Percentiles rank a stretch among this genome's conserved stretches.
These are phyloP conservation scores for Calamus simplicifolius DNA, from an alignment of 176 grass and related monocot genomes.

Conservation along the genomic window DNA sequence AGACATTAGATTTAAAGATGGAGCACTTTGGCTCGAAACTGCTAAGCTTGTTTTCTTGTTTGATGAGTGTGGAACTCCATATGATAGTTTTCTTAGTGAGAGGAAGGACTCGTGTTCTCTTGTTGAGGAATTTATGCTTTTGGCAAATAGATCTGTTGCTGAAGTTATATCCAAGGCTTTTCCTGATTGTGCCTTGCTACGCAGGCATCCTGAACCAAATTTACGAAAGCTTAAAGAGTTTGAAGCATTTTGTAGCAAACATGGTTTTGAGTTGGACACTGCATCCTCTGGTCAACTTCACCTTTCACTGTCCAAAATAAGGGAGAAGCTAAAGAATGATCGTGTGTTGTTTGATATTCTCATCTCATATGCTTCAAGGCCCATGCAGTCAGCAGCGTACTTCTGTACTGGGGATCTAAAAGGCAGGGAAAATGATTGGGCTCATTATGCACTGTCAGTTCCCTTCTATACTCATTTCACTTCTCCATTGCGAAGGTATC, in stretches of 20 bases:
- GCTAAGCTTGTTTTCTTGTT: conserved; percentile 77
- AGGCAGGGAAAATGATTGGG: conserved; percentile 76
- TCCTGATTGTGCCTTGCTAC: conserved; percentile 77
- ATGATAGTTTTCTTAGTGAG: conserved; percentile 50
- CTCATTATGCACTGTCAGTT: conserved; percentile 69
- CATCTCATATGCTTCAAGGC: conserved; percentile 91
- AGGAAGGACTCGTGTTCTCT: conserved; percentile 67
- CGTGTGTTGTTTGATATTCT: conserved; percentile 80
- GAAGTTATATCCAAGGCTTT: conserved; percentile 89
- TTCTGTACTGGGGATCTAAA: conserved; percentile 72
- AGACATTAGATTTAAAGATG: conserved; percentile 73
- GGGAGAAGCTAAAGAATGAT: conserved; percentile 72
- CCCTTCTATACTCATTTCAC: conserved; percentile 94
- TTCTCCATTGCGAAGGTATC: conserved; percentile 85
- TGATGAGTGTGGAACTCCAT: conserved; percentile 71
- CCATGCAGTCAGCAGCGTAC: conserved; percentile 76
- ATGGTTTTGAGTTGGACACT: conserved; percentile 79
- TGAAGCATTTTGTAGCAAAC: conserved; percentile 66
- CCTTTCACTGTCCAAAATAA: conserved; percentile 74
- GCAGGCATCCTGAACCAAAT: conserved; percentile 87
- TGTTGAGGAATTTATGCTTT: conserved; percentile 91
- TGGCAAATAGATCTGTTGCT: conserved; percentile 89
- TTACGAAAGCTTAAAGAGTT: conserved; percentile 72
- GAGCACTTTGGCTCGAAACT: conserved; percentile 71
- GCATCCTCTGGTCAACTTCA: conserved; percentile 88